Conservation (phyloP, 2,329 filamentous ascomycete species). For the Tolypocladium tropicale region DNA sequence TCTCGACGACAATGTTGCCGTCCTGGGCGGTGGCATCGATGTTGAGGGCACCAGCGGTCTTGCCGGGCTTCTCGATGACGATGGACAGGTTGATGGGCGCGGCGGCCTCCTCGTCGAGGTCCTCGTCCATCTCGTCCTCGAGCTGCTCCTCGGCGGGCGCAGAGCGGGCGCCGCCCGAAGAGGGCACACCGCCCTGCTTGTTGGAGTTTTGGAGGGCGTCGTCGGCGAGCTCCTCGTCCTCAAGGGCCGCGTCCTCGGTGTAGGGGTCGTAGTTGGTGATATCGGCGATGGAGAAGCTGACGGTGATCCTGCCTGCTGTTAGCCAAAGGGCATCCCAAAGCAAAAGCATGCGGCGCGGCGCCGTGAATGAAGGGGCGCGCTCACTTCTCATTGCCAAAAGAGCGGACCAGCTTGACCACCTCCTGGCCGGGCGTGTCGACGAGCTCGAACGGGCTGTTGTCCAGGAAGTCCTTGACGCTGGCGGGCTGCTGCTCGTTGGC, state of each 20-base stretch:
- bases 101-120: constrained; percentile 42
- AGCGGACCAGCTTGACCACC: constrained; percentile 75
- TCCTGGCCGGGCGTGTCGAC: constrained; percentile 76
- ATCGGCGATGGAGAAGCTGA: constrained; percentile 33
- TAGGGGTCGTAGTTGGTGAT: constrained; percentile 29
- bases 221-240: constrained; percentile 28
- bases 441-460: constrained; percentile 75
- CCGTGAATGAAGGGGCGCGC: too few relatives aligned
- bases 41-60: constrained; percentile 61
- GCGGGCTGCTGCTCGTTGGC: constrained; percentile 60
- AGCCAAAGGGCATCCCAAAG: background rate
- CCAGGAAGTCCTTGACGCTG: constrained; percentile 78
- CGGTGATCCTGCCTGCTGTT: constrained; percentile 25
- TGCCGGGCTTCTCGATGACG: constrained; percentile 76
- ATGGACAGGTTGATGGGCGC: constrained; percentile 80
- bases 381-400: constrained; percentile 81
- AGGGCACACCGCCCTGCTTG: constrained; percentile 45
- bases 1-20: constrained; percentile 77
- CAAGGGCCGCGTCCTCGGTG: constrained; percentile 25
- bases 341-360: constrained; percentile 1
- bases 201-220: constrained; percentile 39
- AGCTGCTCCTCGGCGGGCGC: constrained; percentile 34
- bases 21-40: constrained; percentile 83
- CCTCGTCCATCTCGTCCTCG: constrained; percentile 39
- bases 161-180: constrained; percentile 37